Percentiles rank a stretch among this genome's conserved stretches.
Evolutionary conservation across 148 eudicot genomes (phyloP).

Genomic region (Arbutus unedo): DNA sequence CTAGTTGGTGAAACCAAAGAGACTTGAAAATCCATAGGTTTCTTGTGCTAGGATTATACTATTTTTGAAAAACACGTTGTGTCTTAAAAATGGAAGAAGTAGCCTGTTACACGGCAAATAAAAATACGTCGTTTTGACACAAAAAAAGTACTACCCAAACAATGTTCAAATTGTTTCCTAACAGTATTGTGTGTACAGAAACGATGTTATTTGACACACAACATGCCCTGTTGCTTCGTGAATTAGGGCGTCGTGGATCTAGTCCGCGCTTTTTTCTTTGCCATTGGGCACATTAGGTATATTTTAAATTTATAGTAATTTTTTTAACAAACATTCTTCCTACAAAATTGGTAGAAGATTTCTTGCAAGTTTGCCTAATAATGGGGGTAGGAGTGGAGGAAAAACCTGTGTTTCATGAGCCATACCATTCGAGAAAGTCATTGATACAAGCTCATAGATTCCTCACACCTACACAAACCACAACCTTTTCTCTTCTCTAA

Average conservation of each 20-base stretch:
- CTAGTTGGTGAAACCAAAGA: conserved; percentile 36
- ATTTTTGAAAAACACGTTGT: not conserved
- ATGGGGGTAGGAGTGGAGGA: not conserved
- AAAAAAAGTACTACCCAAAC: too few species aligned
- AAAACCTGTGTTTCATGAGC: not conserved
- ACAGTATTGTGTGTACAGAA: too few species aligned
- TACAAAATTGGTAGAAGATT: not conserved
- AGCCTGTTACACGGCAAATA: too few species aligned
- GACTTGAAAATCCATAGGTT: not conserved
- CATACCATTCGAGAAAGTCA: not conserved
- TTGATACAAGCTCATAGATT: not conserved
- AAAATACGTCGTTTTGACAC: too few species aligned
- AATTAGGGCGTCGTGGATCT: too few species aligned
- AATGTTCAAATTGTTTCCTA: not conserved
- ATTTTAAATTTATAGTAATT: not conserved
- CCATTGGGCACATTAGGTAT: too few species aligned
- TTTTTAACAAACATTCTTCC: not conserved
- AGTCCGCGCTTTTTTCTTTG: too few species aligned
- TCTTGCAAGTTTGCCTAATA: conserved; percentile 16
- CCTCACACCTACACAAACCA: not conserved
- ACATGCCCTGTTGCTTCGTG: too few species aligned
- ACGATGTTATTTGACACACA: too few species aligned
- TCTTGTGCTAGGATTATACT: conserved; percentile 12
- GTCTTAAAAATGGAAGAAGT: too few species aligned
- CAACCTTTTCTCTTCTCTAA: not conserved